Evolutionary conservation across 129 eudicot species (phyloP).

Genomic region (Arctium minus): DNA sequence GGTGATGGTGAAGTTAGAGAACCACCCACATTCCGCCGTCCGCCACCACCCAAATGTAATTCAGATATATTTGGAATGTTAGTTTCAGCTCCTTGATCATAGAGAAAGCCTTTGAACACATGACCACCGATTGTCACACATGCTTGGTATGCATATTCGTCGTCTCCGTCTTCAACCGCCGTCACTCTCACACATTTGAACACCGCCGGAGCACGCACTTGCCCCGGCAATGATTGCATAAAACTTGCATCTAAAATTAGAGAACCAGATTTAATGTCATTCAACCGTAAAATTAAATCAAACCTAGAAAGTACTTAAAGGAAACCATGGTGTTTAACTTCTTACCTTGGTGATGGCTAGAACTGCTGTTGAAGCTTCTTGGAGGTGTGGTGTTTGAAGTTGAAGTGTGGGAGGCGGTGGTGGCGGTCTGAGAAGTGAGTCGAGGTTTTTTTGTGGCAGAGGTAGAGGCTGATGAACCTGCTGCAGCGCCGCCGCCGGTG

Average conservation of each 20-base stretch:
- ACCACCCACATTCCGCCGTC: conserved; percentile 43
- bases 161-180: conserved; percentile 84
- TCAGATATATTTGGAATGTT: conserved; percentile 65
- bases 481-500: conserved; percentile 28
- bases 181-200: conserved; percentile 90
- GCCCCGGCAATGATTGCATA: conserved; percentile 73
- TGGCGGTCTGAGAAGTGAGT: conserved; percentile 50
- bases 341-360: conserved; percentile 85
- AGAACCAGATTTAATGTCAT: not conserved
- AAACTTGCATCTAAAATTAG: conserved; percentile 52
- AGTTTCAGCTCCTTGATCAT: conserved; percentile 77
- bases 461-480: conserved; percentile 68
- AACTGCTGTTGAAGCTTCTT: conserved; percentile 74
- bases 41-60: conserved; percentile 64
- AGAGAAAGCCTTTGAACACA: conserved; percentile 82
- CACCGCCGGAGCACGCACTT: conserved; percentile 85
- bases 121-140: conserved; percentile 81
- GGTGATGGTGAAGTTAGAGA: conserved; percentile 37
- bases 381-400: conserved; percentile 85
- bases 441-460: conserved; percentile 78
- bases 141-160: conserved; percentile 90
- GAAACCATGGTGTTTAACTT: not conserved
- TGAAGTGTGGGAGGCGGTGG: conserved; percentile 83
- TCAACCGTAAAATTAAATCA: not conserved
- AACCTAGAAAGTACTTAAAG: not conserved